Evolutionary conservation across 2,329 filamentous ascomycete genomes (phyloP).

Genomic region (Cryphonectria naterciae): DNA sequence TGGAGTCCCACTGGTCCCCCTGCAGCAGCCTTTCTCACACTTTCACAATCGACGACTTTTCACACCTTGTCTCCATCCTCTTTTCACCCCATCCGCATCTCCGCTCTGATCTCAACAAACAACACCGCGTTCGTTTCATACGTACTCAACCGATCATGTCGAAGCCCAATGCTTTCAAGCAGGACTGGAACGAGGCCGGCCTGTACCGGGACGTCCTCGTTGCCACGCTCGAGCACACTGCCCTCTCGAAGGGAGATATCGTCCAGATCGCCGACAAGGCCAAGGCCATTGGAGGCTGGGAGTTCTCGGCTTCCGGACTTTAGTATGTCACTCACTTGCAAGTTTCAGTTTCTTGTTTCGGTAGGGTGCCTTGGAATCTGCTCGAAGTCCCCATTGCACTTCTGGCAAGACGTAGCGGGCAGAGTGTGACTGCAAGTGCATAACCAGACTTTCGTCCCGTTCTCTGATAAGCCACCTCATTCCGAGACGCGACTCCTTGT

Average conservation of each 20-base stretch:
- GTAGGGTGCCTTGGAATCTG: not conserved
- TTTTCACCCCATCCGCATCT: not conserved
- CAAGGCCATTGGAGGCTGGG: conserved; percentile 30
- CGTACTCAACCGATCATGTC: conserved; percentile 6
- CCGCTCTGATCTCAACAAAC: not conserved
- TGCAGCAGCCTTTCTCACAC: conserved; percentile 31
- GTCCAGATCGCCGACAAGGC: conserved; percentile 33
- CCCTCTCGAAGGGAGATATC: conserved; percentile 36
- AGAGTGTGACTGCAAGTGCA: not conserved
- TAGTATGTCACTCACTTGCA: conserved; percentile 19
- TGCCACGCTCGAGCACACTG: conserved; percentile 44
- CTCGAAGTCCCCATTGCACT: not conserved
- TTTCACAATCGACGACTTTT: not conserved
- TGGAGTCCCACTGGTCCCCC: conserved; percentile 32
- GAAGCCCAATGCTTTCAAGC: conserved; percentile 19
- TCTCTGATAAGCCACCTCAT: not conserved
- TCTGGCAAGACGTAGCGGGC: not conserved
- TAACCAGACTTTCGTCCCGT: not conserved
- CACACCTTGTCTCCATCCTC: not conserved
- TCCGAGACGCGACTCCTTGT: not conserved
- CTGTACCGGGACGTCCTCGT: conserved; percentile 51
- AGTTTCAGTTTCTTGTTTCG: not conserved
- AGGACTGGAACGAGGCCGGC: conserved; percentile 45
- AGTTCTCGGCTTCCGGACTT: conserved; percentile 36
- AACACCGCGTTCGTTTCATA: not conserved